Conservation (phyloP, 176 grass and related monocot species). For the Saccharum spontaneum region DNA sequence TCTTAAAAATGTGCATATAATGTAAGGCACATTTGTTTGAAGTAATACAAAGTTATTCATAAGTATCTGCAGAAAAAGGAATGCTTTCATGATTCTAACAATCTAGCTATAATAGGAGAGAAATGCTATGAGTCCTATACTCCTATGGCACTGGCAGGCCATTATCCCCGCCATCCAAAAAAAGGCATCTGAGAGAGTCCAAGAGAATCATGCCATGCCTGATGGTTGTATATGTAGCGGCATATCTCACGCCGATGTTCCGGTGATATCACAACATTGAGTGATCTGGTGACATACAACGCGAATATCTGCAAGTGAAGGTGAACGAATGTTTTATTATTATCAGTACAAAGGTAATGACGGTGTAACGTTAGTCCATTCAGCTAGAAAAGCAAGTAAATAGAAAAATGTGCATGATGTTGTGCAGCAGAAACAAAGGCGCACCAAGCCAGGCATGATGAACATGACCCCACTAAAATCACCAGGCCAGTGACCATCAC, state of each 20-base stretch:
- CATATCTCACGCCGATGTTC: constrained; percentile 14
- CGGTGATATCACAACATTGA: neutral
- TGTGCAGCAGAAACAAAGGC: no score
- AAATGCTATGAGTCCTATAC: neutral
- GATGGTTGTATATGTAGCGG: constrained; percentile 43
- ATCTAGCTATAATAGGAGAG: neutral
- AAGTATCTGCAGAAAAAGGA: neutral
- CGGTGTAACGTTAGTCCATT: neutral
- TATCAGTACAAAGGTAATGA: neutral
- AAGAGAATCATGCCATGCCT: neutral
- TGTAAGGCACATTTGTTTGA: neutral
- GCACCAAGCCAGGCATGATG: constrained; percentile 56
- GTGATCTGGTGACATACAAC: constrained; percentile 28
- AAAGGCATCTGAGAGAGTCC: neutral
- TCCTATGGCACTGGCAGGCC: neutral
- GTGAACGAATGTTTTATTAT: neutral
- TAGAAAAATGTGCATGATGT: neutral
- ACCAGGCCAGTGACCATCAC: constrained; percentile 55
- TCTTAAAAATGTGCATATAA: neutral
- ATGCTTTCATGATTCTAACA: neutral
- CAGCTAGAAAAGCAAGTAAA: neutral
- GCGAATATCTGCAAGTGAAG: constrained; percentile 31
- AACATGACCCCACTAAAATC: constrained; percentile 59
- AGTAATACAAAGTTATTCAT: no score
- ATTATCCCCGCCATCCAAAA: neutral